Evolutionary conservation across 345 rosid species (phyloP).

Genomic region (Murraya paniculata): DNA sequence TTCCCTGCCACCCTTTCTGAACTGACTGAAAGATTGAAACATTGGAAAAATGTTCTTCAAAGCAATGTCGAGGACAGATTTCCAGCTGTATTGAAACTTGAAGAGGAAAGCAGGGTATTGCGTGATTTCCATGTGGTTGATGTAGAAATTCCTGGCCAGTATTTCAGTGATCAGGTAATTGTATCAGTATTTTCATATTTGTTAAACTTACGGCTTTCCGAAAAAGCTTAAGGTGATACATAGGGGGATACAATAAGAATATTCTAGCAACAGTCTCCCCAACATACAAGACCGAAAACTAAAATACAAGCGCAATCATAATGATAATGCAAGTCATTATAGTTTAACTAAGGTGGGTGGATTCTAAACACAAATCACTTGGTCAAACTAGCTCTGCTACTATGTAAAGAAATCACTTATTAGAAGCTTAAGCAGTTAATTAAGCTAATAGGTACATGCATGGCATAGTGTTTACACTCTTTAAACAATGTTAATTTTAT

Average conservation of each 20-base stretch:
- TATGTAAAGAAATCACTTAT: neutral
- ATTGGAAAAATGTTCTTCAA: constrained; percentile 96
- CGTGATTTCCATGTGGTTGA: constrained; percentile 96
- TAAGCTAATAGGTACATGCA: neutral
- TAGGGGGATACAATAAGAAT: neutral
- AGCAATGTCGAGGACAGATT: constrained; percentile 98
- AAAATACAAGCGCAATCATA: neutral
- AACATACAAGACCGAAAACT: neutral
- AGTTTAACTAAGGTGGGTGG: neutral
- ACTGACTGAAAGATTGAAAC: constrained; percentile 84
- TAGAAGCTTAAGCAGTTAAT: neutral
- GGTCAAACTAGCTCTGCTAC: neutral
- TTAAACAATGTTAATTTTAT: neutral
- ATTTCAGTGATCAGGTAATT: constrained; percentile 87
- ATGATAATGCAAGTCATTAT: neutral
- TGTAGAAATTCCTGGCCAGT: constrained; percentile 99
- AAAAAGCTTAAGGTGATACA: neutral
- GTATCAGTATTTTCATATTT: neutral
- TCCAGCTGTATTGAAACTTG: constrained; percentile 91
- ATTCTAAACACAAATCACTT: neutral
- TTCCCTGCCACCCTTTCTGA: constrained; percentile 94
- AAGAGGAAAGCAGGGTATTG: constrained; percentile 93
- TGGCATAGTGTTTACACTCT: neutral
- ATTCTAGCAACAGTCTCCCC: neutral
- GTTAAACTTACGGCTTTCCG: neutral